phyloP scores from a whole-genome alignment of 1,284 basidiomycete species.

The Puccinia sorghi region DNA sequence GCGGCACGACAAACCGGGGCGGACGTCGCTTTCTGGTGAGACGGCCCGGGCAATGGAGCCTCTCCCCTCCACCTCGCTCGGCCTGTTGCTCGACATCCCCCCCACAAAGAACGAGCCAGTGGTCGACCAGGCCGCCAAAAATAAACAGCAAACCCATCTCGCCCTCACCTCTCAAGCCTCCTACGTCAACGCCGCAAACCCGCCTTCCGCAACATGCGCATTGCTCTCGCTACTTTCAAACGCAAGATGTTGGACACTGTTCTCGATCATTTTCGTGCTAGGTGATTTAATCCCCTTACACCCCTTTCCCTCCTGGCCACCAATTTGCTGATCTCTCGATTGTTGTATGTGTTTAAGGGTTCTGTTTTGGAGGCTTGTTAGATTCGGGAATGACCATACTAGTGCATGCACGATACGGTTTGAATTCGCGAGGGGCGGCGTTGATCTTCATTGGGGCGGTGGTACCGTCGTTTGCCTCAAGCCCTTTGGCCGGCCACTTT shows the following conservation, averaged over 20 bases:
- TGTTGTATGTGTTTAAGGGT: slow-evolving; percentile 1
- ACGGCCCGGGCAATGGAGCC: neutral
- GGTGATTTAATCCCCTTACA: neutral
- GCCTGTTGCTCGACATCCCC: too few relatives aligned
- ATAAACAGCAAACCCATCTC: neutral
- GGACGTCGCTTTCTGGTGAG: neutral
- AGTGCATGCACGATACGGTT: slow-evolving; percentile 14
- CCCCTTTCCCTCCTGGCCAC: neutral
- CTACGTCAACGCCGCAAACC: neutral
- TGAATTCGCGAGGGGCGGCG: slow-evolving; percentile 22
- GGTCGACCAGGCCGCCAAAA: too few relatives aligned
- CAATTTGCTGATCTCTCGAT: neutral
- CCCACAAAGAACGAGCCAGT: neutral
- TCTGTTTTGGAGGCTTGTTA: slow-evolving; percentile 31
- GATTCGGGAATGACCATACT: slow-evolving; percentile 41
- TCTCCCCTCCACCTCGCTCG: too few relatives aligned
- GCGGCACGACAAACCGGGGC: too few relatives aligned
- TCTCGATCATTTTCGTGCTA: slow-evolving; percentile 32
- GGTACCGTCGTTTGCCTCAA: slow-evolving; percentile 30
- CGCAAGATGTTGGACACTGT: slow-evolving; percentile 29
- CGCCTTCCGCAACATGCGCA: neutral
- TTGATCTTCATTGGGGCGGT: slow-evolving; percentile 36
- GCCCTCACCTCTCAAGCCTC: neutral
- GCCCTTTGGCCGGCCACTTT: slow-evolving; percentile 28
- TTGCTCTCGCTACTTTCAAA: slow-evolving; percentile 13